Percentiles rank a stretch among this genome's conserved stretches.
Conservation (phyloP, 75 land plant species). For the Sequoia sempervirens region DNA sequence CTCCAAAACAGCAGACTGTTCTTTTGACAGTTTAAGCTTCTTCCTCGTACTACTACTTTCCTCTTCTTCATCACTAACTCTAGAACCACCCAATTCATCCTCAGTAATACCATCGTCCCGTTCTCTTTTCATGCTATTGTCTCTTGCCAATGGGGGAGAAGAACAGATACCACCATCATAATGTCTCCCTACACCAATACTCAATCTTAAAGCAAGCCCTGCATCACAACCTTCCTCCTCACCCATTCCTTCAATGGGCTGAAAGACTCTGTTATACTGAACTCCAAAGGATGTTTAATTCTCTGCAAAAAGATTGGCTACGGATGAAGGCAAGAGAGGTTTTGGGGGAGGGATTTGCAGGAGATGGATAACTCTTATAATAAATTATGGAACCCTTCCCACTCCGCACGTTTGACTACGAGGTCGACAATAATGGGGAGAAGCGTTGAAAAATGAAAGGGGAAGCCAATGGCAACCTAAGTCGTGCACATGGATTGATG, state of each 20-base stretch:
- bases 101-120: conserved; percentile 7
- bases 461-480: too few relatives aligned
- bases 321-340: too few relatives aligned
- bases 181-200: neutral
- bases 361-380: too few relatives aligned
- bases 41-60: conserved; percentile 35
- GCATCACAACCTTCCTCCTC: neutral
- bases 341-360: neutral
- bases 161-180: neutral
- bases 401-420: neutral
- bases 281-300: too few relatives aligned
- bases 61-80: conserved; percentile 7
- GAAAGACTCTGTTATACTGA: too few relatives aligned
- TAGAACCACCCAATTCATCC: conserved; percentile 6
- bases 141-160: neutral
- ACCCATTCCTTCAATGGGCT: neutral
- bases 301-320: neutral
- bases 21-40: conserved; percentile 67
- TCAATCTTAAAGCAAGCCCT: neutral
- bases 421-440: neutral
- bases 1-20: conserved; percentile 68
- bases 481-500: too few relatives aligned
- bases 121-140: conserved; percentile 1
- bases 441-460: neutral
- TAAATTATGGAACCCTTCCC: neutral